Base-by-base conservation (phyloP, 2,329 filamentous ascomycete species). In the Apiospora hydei region DNA sequence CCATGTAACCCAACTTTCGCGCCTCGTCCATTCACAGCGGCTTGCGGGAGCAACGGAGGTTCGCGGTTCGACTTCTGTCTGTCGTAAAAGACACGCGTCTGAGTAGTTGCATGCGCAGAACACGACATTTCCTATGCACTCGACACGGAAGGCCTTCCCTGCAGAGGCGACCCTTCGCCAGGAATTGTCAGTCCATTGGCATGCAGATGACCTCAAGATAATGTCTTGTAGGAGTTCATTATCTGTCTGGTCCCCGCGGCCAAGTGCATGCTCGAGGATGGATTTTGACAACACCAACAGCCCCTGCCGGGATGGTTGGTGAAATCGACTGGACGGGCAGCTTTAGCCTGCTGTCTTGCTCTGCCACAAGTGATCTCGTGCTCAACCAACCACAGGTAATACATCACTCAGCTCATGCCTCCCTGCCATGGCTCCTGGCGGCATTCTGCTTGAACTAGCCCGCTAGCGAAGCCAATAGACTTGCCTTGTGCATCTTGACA, bases 11-110 rank as follows among this genome's bases (percentile, higher is more conserved):
- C 57, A 64, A 64, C 57, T 18, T 64, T 41, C 30, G 41, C 57
- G 30, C 34, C 57, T n/a, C 57, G 30, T 11, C 34, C 57, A 64
- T 41, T 41, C 34, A 64, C 53, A 61, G 2, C 16, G 47, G 26
- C 53, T 61, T 18, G 16, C 34, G 57, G 57, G 21, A 64, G 24
- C 21, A 41, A 64, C 34, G 57, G 34, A 64, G 30, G 34, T 24
- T 64, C 41, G 34, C 34, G 34, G 18, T 64, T 64, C 34, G 57
- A 41, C n/a, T 16, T 41, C 41, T 64, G 18, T 11, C 34, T 41
- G 34, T 64, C 57, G 57, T 64, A 64, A 64, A 61, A 64, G 57
- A 64, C 57, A 64, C 57, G 57, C 57, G 57, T 64, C 34, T 64
- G 57, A 10, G 21, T 18, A 41, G 57, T 64, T 13, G 34, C 57